phyloP scores from a whole-genome alignment of 345 rosid species.

The Acer negundo region DNA sequence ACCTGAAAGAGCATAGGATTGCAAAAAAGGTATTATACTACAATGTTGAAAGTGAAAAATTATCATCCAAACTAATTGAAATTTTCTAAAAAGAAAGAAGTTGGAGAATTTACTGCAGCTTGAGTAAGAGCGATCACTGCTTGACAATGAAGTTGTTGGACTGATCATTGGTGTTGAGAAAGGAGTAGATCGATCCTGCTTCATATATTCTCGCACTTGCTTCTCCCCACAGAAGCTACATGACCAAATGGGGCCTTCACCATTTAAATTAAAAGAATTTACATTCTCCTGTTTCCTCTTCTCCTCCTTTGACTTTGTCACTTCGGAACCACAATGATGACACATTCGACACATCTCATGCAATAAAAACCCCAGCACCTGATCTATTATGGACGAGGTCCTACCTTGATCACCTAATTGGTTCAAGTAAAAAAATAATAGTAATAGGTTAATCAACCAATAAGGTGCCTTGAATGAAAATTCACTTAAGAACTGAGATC shows the following conservation, averaged over 20 bases:
- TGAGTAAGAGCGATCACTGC: conserved; percentile 63
- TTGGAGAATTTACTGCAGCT: conserved; percentile 53
- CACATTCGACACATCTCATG: conserved; percentile 46
- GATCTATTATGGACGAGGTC: conserved; percentile 13
- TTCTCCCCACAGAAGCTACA: conserved; percentile 59
- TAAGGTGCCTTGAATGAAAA: too few species aligned
- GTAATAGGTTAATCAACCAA: background rate
- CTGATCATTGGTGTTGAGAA: conserved; percentile 47
- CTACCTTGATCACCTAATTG: conserved; percentile 27
- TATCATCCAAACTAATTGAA: background rate
- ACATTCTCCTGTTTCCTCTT: conserved; percentile 32
- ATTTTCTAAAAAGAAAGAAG: background rate
- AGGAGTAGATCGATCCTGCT: conserved; percentile 30
- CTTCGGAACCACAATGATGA: conserved; percentile 48
- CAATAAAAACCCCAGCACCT: conserved; percentile 21
- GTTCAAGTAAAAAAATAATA: background rate
- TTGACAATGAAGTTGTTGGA: conserved; percentile 61
- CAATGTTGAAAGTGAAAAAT: background rate
- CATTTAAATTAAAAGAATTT: conserved; percentile 29
- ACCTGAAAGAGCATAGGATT: conserved; percentile 42
- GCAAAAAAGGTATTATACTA: conserved; percentile 18
- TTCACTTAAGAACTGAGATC: too few species aligned
- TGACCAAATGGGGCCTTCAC: conserved; percentile 33
- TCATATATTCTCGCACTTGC: conserved; percentile 32
- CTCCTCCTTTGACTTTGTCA: conserved; percentile 29